Percentiles rank a stretch among this genome's conserved stretches.
Conservation (phyloP, 495 filamentous ascomycete genomes). For the Tuber brumale region DNA sequence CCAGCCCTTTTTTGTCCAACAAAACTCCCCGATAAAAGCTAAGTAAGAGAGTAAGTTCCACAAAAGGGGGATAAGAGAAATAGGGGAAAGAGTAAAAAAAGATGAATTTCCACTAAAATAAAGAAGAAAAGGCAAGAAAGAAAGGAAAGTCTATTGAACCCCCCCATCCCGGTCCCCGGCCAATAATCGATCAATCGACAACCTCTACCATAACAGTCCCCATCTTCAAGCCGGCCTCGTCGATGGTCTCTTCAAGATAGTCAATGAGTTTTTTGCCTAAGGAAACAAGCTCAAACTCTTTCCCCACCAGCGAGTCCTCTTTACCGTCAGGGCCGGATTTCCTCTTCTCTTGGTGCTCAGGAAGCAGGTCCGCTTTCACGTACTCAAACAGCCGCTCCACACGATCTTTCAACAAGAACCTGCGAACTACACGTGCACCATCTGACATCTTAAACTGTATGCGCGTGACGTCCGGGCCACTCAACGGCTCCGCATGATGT, state of each 20-base stretch:
- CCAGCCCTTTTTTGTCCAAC: neutral
- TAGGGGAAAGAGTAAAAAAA: neutral
- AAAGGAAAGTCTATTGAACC: neutral
- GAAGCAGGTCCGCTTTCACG: constrained; percentile 74
- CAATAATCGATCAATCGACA: constrained; percentile 26
- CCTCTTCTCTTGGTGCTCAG: constrained; percentile 60
- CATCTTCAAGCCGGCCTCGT: constrained; percentile 79
- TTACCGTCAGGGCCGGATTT: neutral
- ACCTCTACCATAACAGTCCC: constrained; percentile 83
- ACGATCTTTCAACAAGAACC: constrained; percentile 71
- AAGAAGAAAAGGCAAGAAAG: neutral
- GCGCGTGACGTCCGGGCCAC: constrained; percentile 65
- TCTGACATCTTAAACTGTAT: constrained; percentile 83
- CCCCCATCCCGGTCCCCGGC: neutral
- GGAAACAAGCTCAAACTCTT: constrained; percentile 70
- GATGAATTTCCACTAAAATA: neutral
- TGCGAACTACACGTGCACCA: constrained; percentile 66
- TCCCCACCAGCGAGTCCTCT: neutral
- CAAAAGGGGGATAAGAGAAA: neutral
- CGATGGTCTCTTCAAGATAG: constrained; percentile 61
- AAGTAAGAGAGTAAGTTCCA: neutral
- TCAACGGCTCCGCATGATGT: constrained; percentile 69
- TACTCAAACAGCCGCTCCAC: constrained; percentile 88
- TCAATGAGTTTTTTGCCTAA: constrained; percentile 78
- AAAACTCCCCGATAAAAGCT: neutral